Evolutionary conservation across 2,329 filamentous ascomycete genomes (phyloP).

Genomic region (Cladophialophora yegresii): DNA sequence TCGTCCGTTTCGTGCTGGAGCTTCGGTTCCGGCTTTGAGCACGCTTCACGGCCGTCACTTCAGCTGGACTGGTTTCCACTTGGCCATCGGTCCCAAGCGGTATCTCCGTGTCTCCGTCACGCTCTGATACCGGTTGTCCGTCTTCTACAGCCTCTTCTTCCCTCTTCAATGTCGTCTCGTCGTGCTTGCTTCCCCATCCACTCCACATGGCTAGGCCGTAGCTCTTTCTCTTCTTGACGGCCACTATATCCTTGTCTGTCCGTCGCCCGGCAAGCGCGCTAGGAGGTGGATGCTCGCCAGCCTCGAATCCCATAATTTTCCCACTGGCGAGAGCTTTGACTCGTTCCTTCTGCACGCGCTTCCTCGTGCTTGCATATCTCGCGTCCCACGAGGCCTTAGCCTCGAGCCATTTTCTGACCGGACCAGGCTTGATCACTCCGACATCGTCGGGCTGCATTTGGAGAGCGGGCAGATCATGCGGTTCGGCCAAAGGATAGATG

Average conservation of each 20-base stretch:
- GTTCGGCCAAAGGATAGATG: constrained; percentile 67
- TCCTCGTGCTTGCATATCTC: constrained; percentile 69
- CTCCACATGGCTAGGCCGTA: constrained; percentile 82
- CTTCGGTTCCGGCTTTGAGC: constrained; percentile 15
- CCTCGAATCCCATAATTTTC: constrained; percentile 65
- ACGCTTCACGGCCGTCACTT: constrained; percentile 2
- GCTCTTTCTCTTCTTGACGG: constrained; percentile 60
- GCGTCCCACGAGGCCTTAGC: constrained; percentile 72
- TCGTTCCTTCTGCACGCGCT: constrained; percentile 71
- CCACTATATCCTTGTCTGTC: constrained; percentile 47
- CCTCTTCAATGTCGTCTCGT: constrained; percentile 66
- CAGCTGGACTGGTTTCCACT: not conserved
- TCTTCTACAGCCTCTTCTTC: constrained; percentile 33
- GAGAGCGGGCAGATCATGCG: constrained; percentile 66
- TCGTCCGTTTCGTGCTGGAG: constrained; percentile 17
- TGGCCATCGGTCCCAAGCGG: not conserved
- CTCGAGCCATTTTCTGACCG: constrained; percentile 79
- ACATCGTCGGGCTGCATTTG: constrained; percentile 65
- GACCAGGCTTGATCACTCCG: constrained; percentile 75
- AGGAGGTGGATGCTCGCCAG: constrained; percentile 76
- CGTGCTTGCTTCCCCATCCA: constrained; percentile 84
- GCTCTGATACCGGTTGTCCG: constrained; percentile 1
- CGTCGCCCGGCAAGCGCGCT: constrained; percentile 76
- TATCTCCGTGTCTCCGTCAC: not conserved
- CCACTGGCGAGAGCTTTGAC: constrained; percentile 71